Base-by-base conservation (phyloP, 768 basidiomycete species). In the Ephemerocybe angulata region DNA sequence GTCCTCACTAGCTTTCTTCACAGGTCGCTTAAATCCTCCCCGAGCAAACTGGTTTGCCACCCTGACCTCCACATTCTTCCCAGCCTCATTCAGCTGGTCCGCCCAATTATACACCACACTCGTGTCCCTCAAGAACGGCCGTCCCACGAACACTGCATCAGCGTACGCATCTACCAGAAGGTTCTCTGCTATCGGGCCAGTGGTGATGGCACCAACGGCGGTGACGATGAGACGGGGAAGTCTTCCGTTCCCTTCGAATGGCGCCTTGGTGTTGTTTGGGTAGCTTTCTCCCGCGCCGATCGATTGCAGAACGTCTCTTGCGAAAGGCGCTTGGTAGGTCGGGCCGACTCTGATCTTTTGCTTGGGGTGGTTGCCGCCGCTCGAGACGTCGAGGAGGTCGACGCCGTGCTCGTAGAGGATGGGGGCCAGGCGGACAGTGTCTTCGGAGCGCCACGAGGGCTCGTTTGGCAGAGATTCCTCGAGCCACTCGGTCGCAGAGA, bases 401-500 rank as follows among this genome's bases (percentile, higher is more conserved):
- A 92, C 79, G 5, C 88, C 88, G 41, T 83, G 77, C 13, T 80
- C 76, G 17, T 74, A 74, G 17, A 92, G 76, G 58, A 84, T 77
- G 17, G 74, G 70, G 2, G 84, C 80, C 24, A 91, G 71, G 31
- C 76, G 71, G 22, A 80, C 80, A 1, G 85, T 88, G 63, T 92
- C 90, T 64, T 87, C 82, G 1, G 79, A 58, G 15, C 79, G 77
- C 89, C 90, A 90, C 4, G 81, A 81, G 11, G 78, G 77, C 57
- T 86, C 81, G 54, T 85, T 70, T 0, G 83, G 81, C 1, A 79
- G 67, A 3, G 74, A 71, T 54, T 80, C 75, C 59, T 85, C 83
- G 7, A 88, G 70, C 85, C 88, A 88, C 54, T 92, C 91, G 0
- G 83, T 85, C 1, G 82, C 91, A 38, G 85, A 86, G 22, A 92